phyloP scores from a whole-genome alignment of 1,139 yeast species.

The Lodderomyces elongisporus region DNA sequence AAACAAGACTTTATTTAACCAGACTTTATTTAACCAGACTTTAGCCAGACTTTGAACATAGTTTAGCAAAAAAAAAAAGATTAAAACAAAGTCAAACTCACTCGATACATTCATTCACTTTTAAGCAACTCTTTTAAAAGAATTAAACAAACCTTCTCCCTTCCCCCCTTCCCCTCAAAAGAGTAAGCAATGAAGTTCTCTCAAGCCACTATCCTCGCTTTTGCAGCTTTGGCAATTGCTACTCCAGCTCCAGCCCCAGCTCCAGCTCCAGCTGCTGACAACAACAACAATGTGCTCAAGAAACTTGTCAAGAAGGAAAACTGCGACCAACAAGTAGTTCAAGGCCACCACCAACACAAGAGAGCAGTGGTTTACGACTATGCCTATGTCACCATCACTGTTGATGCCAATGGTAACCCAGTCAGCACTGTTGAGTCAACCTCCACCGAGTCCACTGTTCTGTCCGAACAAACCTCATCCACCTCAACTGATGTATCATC shows the following conservation, averaged over 20 bases:
- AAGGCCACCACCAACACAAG: conserved; percentile 43
- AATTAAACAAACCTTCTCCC: too few species aligned
- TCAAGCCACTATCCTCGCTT: conserved; percentile 26
- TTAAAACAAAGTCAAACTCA: too few species aligned
- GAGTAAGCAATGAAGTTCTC: conserved; percentile 28
- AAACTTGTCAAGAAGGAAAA: conserved; percentile 20
- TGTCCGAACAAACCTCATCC: conserved; percentile 9
- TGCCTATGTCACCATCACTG: conserved; percentile 42
- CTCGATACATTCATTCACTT: too few species aligned
- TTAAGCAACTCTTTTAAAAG: too few species aligned
- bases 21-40: too few species aligned
- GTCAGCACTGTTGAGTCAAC: conserved; percentile 14
- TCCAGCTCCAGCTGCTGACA: conserved; percentile 11
- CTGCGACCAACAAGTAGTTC: conserved; percentile 35
- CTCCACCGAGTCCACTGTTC: conserved; percentile 10
- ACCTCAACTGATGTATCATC: conserved; percentile 10
- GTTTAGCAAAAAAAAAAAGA: too few species aligned
- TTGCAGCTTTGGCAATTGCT: conserved; percentile 40
- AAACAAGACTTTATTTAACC: too few species aligned
- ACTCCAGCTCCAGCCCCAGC: conserved; percentile 41
- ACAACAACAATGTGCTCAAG: conserved; percentile 15
- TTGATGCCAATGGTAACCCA: conserved; percentile 31
- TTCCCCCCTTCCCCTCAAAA: too few species aligned
- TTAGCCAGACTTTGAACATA: too few species aligned
- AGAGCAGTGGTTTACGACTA: conserved; percentile 36